Base-by-base conservation (phyloP, 1,284 basidiomycete species). In the Leccinum subspadiceum region DNA sequence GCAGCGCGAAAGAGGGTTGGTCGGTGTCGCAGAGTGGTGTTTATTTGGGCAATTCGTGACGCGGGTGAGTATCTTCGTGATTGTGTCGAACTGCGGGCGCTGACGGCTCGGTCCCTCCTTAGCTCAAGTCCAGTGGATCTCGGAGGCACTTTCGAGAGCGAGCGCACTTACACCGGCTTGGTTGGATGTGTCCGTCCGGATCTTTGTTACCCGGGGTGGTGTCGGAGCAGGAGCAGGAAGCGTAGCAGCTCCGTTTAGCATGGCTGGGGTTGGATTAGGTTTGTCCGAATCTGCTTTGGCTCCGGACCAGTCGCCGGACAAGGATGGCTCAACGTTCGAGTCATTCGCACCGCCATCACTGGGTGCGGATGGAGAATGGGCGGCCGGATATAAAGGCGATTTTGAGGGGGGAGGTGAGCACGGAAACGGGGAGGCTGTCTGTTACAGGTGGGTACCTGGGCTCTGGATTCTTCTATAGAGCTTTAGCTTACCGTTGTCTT, bases 41-140 rank as follows among this genome's bases (percentile, higher is more conserved):
- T 80, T 57, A 68, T 79, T 20, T 79, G 78, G 78, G 69, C 69
- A 0, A 65, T 79, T 7, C 75, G 77, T 5, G 74, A 78, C 31
- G 49, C 67, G 1, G 64, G 79, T 79, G 62, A 60, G 75, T 12
- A 26, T 56, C 1, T 24, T 24, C 20, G 9, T 24, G 46, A 24
- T 15, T 24, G 20, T 13, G 4, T 24, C 20, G 12, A 24, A 8
- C 7, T 24, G 6, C 22, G 12, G 1, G 22, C 12, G 12, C 22
- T 49, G 13, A 49, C 3, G 12, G 20, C 15, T 44, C 9, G 41
- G 22, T 17, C 7, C 4, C 39, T 41, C n/a, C 17, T 44, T 31
- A 58, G 76, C 66, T 46, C 70, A 75, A 46, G 59, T 76, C 41
- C 60, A 64, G 3, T 78, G 77, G 74, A 73, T 79, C 51, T 70